These are phyloP conservation scores for Lolium perenne DNA, from an alignment of 176 grass and related monocot genomes.

Conservation along the genomic window DNA sequence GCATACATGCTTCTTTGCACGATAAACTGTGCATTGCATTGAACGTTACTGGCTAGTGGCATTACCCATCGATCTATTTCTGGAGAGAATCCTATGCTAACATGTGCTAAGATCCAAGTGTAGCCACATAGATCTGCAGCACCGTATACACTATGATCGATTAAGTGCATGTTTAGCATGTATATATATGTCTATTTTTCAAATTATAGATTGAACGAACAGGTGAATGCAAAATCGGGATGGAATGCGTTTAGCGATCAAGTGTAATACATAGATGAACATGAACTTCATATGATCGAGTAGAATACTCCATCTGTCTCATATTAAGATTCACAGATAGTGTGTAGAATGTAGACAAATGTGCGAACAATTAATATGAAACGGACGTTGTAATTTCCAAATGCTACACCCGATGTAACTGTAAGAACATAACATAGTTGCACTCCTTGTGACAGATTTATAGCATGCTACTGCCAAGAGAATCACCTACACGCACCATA, in stretches of 20 bases:
- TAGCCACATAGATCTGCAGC: neutral
- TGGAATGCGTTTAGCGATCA: too few relatives aligned
- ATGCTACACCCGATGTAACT: neutral
- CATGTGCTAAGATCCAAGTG: neutral
- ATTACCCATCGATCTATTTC: constrained; percentile 16
- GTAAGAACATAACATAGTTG: neutral
- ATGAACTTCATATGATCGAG: too few relatives aligned
- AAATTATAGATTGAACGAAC: neutral
- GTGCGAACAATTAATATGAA: too few relatives aligned
- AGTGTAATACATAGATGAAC: too few relatives aligned
- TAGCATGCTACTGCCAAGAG: neutral
- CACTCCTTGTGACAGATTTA: neutral
- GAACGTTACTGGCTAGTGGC: neutral
- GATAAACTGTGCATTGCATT: constrained; percentile 1
- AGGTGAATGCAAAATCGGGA: neutral
- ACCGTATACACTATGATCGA: neutral
- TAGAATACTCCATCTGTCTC: too few relatives aligned
- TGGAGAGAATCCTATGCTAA: constrained; percentile 38
- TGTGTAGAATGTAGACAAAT: too few relatives aligned
- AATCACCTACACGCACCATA: neutral
- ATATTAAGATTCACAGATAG: too few relatives aligned
- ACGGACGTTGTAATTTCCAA: too few relatives aligned
- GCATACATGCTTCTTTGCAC: constrained; percentile 5
- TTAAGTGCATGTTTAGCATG: too few relatives aligned
- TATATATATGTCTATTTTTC: too few relatives aligned